Conservation (phyloP, 2,329 filamentous ascomycete species). For the Helotiales sp. region DNA sequence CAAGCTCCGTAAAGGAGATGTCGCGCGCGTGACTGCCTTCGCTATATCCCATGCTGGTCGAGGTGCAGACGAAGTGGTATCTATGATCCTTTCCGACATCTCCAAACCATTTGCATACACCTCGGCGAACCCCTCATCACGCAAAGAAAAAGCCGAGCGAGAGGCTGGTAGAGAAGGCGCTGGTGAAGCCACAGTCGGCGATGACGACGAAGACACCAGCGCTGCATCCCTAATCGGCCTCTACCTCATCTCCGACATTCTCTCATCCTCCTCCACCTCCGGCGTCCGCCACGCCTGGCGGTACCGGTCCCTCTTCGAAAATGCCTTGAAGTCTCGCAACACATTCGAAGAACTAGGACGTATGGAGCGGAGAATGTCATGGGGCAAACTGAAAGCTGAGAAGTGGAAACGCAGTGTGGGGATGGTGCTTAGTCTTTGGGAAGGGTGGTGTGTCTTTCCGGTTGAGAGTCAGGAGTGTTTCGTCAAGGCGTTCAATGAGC, state of each 20-base stretch:
- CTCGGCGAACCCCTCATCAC: conserved; percentile 66
- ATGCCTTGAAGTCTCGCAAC: conserved; percentile 59
- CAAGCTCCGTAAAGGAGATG: conserved; percentile 79
- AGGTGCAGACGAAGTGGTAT: conserved; percentile 89
- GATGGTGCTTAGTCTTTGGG: conserved; percentile 63
- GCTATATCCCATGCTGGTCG: conserved; percentile 85
- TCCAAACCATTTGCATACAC: conserved; percentile 76
- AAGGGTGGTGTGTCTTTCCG: conserved; percentile 75
- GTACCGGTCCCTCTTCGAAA: conserved; percentile 69
- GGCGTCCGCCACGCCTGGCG: conserved; percentile 72
- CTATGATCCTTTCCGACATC: conserved; percentile 84
- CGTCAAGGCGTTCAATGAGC: conserved; percentile 71
- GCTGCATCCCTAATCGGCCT: conserved; percentile 78
- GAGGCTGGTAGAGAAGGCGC: conserved; percentile 40
- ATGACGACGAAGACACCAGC: conserved; percentile 66
- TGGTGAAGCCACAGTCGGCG: too few relatives aligned
- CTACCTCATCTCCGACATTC: conserved; percentile 75
- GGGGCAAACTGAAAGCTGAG: conserved; percentile 69
- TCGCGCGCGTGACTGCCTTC: conserved; percentile 85
- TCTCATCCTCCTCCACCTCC: conserved; percentile 65
- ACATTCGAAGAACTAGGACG: conserved; percentile 68
- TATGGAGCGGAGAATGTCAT: conserved; percentile 65
- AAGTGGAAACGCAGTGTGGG: conserved; percentile 68
- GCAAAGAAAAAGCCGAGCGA: conserved; percentile 46
- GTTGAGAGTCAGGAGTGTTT: conserved; percentile 75